phyloP scores from a whole-genome alignment of 352 stramenopile species.

The Phytophthora ohioensis region DNA sequence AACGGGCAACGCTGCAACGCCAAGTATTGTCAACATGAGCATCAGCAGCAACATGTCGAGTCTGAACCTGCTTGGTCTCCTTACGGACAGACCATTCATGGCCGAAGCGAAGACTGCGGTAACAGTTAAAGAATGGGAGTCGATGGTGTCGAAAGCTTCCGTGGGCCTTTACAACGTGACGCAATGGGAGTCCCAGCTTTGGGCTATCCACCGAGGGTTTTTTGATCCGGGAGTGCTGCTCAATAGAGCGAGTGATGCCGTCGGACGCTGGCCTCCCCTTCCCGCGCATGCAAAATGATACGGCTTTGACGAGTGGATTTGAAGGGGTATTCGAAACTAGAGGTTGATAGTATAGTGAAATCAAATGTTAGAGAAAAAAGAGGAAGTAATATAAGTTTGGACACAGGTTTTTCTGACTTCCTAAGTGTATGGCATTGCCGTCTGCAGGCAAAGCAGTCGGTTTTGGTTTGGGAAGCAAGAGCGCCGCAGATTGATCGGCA shows the following conservation, averaged over 20 bases:
- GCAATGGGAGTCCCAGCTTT: conserved; percentile 14
- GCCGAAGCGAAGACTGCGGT: conserved; percentile 15
- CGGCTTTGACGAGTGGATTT: conserved; percentile 4
- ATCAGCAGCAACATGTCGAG: conserved; percentile 19
- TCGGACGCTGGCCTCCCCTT: conserved; percentile 2
- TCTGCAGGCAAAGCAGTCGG: not conserved
- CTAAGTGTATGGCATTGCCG: not conserved
- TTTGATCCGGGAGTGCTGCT: conserved; percentile 19
- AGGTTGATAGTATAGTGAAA: not conserved
- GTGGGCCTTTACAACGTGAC: conserved; percentile 34
- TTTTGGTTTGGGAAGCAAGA: conserved; percentile 5
- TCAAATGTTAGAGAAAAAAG: not conserved
- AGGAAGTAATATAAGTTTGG: not conserved
- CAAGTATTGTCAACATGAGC: conserved; percentile 14
- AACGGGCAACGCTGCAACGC: conserved; percentile 9
- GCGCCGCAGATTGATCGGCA: not conserved
- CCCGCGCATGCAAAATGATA: not conserved
- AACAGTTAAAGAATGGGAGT: conserved; percentile 29
- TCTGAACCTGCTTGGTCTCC: conserved; percentile 13
- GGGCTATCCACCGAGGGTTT: conserved; percentile 17
- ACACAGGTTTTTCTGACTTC: conserved; percentile 29
- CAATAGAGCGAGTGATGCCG: conserved; percentile 27
- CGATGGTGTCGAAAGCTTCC: not conserved
- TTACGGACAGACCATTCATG: conserved; percentile 37
- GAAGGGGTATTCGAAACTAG: not conserved